Conservation (phyloP, 371 early-diverging fungal genomes). For the Mucor sp. region DNA sequence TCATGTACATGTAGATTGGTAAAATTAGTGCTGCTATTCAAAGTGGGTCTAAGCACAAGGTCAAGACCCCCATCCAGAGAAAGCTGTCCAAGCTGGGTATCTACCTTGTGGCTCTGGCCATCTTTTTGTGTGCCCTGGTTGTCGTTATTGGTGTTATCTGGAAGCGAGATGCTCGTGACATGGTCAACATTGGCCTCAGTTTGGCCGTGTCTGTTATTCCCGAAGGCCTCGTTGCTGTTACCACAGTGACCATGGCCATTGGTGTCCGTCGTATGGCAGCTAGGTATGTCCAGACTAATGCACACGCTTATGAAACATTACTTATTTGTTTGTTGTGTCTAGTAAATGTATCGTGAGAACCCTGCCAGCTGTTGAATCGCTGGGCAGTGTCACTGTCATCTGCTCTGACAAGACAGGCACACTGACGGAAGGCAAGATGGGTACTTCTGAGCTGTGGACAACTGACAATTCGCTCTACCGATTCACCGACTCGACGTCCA, state of each 20-base stretch:
- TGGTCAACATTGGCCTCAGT: conserved; percentile 54
- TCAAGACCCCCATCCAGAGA: conserved; percentile 79
- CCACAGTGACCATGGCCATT: conserved; percentile 92
- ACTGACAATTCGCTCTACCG: conserved; percentile 64
- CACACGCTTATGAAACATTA: not conserved
- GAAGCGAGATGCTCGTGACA: conserved; percentile 46
- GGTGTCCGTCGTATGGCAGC: conserved; percentile 91
- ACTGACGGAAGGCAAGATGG: conserved; percentile 94
- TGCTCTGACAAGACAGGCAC: conserved; percentile 98
- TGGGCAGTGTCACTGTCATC: conserved; percentile 92
- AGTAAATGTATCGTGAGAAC: conserved; percentile 79
- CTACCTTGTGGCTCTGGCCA: conserved; percentile 76
- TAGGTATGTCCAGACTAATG: conserved; percentile 50
- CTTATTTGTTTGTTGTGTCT: not conserved
- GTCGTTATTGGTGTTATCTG: conserved; percentile 82
- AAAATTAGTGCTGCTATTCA: conserved; percentile 88
- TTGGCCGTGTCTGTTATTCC: conserved; percentile 93
- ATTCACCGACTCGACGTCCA: conserved; percentile 67
- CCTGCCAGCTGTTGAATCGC: conserved; percentile 86
- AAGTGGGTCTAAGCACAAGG: conserved; percentile 61
- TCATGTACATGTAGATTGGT: conserved; percentile 64
- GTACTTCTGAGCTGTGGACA: conserved; percentile 71
- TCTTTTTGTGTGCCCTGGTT: conserved; percentile 80
- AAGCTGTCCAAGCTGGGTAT: conserved; percentile 71
- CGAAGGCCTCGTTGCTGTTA: conserved; percentile 93